A percentile compares a stretch with the other conserved stretches of the same genome.
These are phyloP conservation scores for Punctularia strigosozonata DNA, from an alignment of 768 basidiomycete genomes.

Conservation along the genomic window DNA sequence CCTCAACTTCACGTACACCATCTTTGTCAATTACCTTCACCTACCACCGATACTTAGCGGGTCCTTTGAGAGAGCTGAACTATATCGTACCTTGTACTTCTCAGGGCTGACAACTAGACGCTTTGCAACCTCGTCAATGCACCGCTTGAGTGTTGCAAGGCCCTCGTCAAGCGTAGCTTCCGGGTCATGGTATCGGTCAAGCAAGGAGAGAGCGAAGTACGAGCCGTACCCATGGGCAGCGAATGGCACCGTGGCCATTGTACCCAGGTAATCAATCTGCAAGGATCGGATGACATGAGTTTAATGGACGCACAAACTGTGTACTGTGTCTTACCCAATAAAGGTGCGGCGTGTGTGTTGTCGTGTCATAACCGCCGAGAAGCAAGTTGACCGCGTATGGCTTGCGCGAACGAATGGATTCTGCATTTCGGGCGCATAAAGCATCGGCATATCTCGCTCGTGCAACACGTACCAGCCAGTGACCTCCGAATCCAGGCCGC, in stretches of 20 bases:
- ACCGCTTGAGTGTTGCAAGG: conserved; percentile 69
- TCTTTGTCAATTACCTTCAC: conserved; percentile 90
- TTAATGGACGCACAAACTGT: no score
- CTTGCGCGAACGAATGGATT: conserved; percentile 75
- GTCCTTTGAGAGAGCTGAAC: no score
- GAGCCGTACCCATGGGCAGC: conserved; percentile 93
- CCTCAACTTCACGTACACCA: conserved; percentile 70
- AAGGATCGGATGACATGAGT: no score
- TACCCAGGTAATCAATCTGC: conserved; percentile 94
- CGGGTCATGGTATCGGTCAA: conserved; percentile 92
- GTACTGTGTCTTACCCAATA: no score
- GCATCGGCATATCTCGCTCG: no score
- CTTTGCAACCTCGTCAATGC: conserved; percentile 81
- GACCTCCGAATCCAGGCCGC: conserved; percentile 92
- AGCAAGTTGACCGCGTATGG: conserved; percentile 91
- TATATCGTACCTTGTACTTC: conserved; percentile 76
- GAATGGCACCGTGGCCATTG: conserved; percentile 79
- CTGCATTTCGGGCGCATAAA: no score
- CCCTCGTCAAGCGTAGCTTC: conserved; percentile 80
- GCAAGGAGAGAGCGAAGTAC: conserved; percentile 84
- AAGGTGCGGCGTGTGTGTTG: conserved; percentile 57
- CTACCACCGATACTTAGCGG: no score
- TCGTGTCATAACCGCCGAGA: conserved; percentile 84
- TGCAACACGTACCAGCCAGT: no score
- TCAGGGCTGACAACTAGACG: conserved; percentile 70